Percentiles rank a stretch among this genome's conserved stretches.
phyloP scores from a whole-genome alignment of 768 basidiomycete genomes.

The Tephrocybe sp. region DNA sequence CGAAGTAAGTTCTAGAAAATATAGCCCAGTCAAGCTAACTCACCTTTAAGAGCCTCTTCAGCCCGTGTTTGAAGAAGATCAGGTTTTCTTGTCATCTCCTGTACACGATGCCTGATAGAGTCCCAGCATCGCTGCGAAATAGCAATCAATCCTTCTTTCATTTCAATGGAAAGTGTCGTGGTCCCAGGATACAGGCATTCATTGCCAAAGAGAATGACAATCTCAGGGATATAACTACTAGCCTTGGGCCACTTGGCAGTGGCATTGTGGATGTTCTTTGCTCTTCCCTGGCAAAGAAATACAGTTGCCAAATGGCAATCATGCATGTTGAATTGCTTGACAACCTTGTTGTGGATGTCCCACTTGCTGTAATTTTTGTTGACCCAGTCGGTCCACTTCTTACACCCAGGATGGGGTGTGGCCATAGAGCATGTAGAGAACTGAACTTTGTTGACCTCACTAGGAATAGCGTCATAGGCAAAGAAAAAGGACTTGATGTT shows the following conservation, averaged over 20 bases:
- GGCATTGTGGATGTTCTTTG: background rate
- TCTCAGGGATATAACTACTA: background rate
- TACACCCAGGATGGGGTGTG: slow-evolving; percentile 10
- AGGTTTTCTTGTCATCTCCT: background rate
- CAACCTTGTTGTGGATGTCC: slow-evolving; percentile 14
- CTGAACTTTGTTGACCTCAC: background rate
- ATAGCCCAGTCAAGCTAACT: background rate
- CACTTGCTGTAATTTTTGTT: slow-evolving; percentile 2
- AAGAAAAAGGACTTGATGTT: slow-evolving; percentile 17
- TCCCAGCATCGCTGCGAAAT: background rate
- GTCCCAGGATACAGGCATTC: background rate
- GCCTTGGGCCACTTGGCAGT: background rate
- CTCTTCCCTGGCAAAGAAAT: background rate
- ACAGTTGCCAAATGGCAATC: slow-evolving; percentile 9
- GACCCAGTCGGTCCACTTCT: slow-evolving; percentile 14
- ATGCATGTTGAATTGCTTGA: slow-evolving; percentile 2
- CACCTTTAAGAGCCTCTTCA: background rate
- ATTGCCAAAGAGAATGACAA: background rate
- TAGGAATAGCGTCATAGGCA: slow-evolving; percentile 5
- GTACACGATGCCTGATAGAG: background rate
- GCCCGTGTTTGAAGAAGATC: background rate
- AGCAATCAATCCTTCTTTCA: background rate
- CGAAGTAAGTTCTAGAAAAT: background rate
- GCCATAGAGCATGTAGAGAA: background rate
- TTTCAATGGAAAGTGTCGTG: background rate